Evolutionary conservation across 129 eudicot species (phyloP).

Genomic region (Pittosporum tobira): DNA sequence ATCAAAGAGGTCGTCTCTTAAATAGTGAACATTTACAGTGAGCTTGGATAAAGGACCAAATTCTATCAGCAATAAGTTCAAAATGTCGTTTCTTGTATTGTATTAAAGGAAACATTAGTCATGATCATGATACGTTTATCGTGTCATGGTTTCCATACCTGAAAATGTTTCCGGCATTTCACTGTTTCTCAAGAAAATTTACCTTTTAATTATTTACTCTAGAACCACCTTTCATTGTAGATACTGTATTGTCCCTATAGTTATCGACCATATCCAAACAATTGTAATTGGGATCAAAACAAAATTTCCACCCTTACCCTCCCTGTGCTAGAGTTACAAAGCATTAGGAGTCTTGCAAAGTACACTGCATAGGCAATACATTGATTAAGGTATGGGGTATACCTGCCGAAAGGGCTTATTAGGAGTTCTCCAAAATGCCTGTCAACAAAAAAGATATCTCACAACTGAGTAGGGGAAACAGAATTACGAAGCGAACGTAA

Average conservation of each 20-base stretch:
- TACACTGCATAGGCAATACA: not conserved
- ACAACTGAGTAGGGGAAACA: not conserved
- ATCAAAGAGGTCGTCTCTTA: conserved; percentile 3
- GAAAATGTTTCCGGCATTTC: not conserved
- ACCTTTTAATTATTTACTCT: not conserved
- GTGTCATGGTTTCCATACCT: not conserved
- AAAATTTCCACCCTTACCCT: not conserved
- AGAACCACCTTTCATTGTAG: not conserved
- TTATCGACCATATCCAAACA: not conserved
- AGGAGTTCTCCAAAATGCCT: conserved; percentile 99
- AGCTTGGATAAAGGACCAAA: conserved; percentile 1
- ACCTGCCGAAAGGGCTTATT: conserved; percentile 97
- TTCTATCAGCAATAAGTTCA: not conserved
- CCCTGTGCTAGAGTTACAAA: not conserved
- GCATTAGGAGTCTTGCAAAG: not conserved
- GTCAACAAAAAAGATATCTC: conserved; percentile 20
- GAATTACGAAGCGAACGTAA: not conserved
- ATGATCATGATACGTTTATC: not conserved
- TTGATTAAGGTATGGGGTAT: conserved; percentile 4
- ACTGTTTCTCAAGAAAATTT: not conserved
- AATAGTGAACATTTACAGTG: conserved; percentile 1
- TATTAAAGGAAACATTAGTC: no score
- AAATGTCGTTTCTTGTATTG: no score
- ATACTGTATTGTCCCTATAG: not conserved
- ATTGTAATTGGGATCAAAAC: not conserved